Base-by-base conservation (phyloP, 2,329 filamentous ascomycete genomes). In the Colletotrichum phormii region DNA sequence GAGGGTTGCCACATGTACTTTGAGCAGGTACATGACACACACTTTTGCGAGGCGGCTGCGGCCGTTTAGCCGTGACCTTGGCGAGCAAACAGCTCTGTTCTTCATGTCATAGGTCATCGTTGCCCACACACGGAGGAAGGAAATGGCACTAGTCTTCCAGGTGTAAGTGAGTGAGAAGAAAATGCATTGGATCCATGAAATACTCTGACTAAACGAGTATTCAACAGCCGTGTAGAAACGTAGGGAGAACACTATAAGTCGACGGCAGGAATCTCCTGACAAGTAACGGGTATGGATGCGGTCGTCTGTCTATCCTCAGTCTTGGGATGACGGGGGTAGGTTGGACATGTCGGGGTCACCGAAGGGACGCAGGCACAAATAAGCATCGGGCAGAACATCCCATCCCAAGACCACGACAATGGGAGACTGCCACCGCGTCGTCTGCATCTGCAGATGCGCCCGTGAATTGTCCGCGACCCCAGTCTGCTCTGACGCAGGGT, bases 61-160 rank as follows among this genome's bases (percentile, higher is more conserved):
- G 42, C 62, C 71, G 68, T 42, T 73, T 67, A 67, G 58, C 61
- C 62, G 63, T 37, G 13, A 46, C 15, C 68, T 72, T 63, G 68
- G 67, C 67, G 54, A 9, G 37, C 42, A 13, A 37, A 22, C 4
- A 22, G 3, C 33, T 37, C 3, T 33, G 5, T 42, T 22, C 11
- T 5, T 29, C 42, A 59, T 31, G 46, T 67, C 49, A 67, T 63
- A 65, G 66, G 61, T 22, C 24, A 3, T 15, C 29, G 5, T 42
- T 26, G 15, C 42, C 54, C 46, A 35, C 33, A 46, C 64, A 24
- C 53, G n/a, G 60, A 31, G 31, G 15, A 42, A 35, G 42, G 12
- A 22, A 13, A 15, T 12, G 18, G 29, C 9, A 42, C 11, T 42
- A 7, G 29, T 3, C 11, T 51, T 51, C 3, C 12, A 0, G 4